phyloP scores from a whole-genome alignment of 768 basidiomycete genomes.

The Dentipellis fragilis region DNA sequence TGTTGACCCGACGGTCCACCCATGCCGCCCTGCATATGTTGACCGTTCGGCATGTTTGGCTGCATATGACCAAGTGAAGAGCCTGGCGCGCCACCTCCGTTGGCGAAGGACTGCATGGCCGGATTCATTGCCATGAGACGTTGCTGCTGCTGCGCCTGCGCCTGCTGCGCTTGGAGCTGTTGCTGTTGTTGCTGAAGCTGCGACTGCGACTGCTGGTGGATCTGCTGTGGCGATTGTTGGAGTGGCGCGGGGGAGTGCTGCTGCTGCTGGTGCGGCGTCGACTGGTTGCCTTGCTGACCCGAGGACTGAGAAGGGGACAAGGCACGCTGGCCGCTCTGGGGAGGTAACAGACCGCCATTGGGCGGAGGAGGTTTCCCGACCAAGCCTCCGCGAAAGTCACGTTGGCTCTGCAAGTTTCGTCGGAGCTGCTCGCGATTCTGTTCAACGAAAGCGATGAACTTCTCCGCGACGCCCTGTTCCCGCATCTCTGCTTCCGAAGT shows the following conservation, averaged over 20 bases:
- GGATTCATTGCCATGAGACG: not conserved
- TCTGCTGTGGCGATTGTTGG: not conserved
- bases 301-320: not conserved
- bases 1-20: not conserved
- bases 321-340: not conserved
- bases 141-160: not conserved
- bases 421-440: not conserved
- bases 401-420: not conserved
- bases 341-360: not conserved
- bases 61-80: too few relatives aligned
- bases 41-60: not conserved
- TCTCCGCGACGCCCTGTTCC: not conserved
- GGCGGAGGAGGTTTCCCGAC: not conserved
- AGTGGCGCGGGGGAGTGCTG: constrained; percentile 1
- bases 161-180: too few relatives aligned
- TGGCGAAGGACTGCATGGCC: not conserved
- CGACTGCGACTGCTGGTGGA: not conserved
- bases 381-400: not conserved
- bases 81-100: not conserved
- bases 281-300: not conserved
- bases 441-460: constrained; percentile 1
- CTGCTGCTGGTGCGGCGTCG: not conserved
- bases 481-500: constrained; percentile 4
- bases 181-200: not conserved
- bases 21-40: not conserved